Conservation (phyloP, 2,329 filamentous ascomycete genomes). For the Trichoderma sp. region DNA sequence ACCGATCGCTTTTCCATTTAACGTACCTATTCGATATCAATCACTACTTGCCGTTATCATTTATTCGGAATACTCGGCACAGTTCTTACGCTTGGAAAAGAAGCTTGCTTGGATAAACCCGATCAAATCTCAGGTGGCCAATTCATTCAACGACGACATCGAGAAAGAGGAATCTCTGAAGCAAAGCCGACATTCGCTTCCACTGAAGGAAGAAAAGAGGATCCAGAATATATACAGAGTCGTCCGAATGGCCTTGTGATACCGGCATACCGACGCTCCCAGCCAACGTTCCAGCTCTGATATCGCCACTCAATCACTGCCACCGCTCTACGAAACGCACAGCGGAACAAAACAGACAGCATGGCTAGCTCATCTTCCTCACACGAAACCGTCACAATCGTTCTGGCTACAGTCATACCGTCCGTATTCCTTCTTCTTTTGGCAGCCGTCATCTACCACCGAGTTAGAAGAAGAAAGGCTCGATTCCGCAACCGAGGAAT, state of each 20-base stretch:
- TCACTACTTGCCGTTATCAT: background rate
- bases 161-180: background rate
- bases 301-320: background rate
- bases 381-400: constrained; percentile 46
- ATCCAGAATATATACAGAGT: background rate
- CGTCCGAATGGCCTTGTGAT: constrained; percentile 19
- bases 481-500: constrained; percentile 55
- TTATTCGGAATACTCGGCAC: background rate
- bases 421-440: constrained; percentile 41
- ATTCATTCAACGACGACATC: background rate
- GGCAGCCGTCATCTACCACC: constrained; percentile 41
- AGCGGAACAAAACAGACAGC: background rate
- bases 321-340: background rate
- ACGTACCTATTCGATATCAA: background rate
- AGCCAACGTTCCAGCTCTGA: background rate
- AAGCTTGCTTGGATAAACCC: background rate
- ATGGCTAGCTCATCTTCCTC: constrained; percentile 13
- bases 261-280: background rate
- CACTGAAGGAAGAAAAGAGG: background rate
- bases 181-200: background rate
- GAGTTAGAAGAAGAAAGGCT: constrained; percentile 41
- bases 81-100: background rate
- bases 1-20: constrained; percentile 13
- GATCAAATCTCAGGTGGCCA: background rate
- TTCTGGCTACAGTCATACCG: constrained; percentile 53